Evolutionary conservation across 352 stramenopile genomes (phyloP).

Genomic region (Stephanocyclus meneghinianus): DNA sequence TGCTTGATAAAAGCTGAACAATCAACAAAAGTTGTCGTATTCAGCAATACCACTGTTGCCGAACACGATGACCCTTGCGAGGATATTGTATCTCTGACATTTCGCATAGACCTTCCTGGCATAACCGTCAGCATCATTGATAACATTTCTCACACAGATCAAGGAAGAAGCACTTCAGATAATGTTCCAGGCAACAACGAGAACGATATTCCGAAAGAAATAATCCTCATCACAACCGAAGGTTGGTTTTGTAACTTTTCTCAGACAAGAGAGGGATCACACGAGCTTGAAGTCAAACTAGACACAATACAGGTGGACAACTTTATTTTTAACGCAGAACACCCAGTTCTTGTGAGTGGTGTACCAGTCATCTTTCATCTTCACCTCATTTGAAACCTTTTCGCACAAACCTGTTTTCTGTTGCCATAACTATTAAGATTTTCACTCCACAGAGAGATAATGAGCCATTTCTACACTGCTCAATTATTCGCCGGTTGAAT

Average conservation of each 20-base stretch:
- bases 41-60: slow-evolving; percentile 24
- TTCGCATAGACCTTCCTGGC: slow-evolving; percentile 61
- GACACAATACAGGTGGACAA: slow-evolving; percentile 75
- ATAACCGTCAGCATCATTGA: slow-evolving; percentile 74
- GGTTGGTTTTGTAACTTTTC: slow-evolving; percentile 56
- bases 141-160: slow-evolving; percentile 42
- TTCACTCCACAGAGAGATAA: slow-evolving; percentile 61
- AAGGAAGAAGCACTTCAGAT: slow-evolving; percentile 28
- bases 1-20: slow-evolving; percentile 59
- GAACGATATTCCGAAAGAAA: slow-evolving; percentile 47
- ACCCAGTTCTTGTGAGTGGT: slow-evolving; percentile 69
- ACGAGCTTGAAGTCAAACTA: slow-evolving; percentile 75
- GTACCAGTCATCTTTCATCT: not conserved
- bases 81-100: slow-evolving; percentile 57
- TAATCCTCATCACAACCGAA: slow-evolving; percentile 69
- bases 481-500: slow-evolving; percentile 66
- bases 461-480: slow-evolving; percentile 72
- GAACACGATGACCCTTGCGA: slow-evolving; percentile 36
- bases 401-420: not conserved
- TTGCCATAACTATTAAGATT: slow-evolving; percentile 33
- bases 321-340: slow-evolving; percentile 72
- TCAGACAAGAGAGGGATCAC: slow-evolving; percentile 68
- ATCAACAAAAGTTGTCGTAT: slow-evolving; percentile 81
- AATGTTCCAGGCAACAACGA: not conserved
- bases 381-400: not conserved